Evolutionary conservation across 2,329 filamentous ascomycete genomes (phyloP).

Genomic region (Penicillium sclerotiorum): DNA sequence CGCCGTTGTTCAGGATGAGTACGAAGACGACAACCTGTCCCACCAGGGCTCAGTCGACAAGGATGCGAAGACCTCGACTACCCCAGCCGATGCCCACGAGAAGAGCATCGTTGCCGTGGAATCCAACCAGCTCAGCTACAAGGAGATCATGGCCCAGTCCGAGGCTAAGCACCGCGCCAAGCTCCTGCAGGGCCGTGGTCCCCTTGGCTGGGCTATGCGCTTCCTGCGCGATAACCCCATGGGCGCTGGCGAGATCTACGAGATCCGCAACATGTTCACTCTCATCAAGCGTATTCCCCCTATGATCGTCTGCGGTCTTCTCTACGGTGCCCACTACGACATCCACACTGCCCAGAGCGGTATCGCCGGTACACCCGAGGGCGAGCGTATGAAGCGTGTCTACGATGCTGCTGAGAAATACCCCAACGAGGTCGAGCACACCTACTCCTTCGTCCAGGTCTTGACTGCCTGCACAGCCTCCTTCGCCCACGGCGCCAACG

Average conservation of each 20-base stretch:
- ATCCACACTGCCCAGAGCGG: slow-evolving; percentile 77
- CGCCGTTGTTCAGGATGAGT: slow-evolving; percentile 70
- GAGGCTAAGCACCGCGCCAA: slow-evolving; percentile 63
- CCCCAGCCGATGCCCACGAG: slow-evolving; percentile 33
- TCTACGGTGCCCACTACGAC: slow-evolving; percentile 80
- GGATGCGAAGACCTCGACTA: slow-evolving; percentile 22
- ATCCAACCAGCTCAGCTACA: slow-evolving; percentile 59
- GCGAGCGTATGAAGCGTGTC: slow-evolving; percentile 68
- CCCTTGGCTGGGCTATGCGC: slow-evolving; percentile 83
- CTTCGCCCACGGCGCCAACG: slow-evolving; percentile 71
- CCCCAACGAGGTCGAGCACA: slow-evolving; percentile 69
- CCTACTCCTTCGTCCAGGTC: slow-evolving; percentile 57
- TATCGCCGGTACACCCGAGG: slow-evolving; percentile 71
- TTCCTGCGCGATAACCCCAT: slow-evolving; percentile 73
- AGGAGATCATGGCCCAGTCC: slow-evolving; percentile 61
- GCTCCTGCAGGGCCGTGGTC: slow-evolving; percentile 64
- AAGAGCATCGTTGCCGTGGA: slow-evolving; percentile 51
- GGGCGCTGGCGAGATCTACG: slow-evolving; percentile 73
- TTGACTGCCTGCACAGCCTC: slow-evolving; percentile 55
- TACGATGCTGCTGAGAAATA: slow-evolving; percentile 68
- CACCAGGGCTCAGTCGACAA: slow-evolving; percentile 29
- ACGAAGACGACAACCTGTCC: slow-evolving; percentile 49
- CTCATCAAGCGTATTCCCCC: slow-evolving; percentile 69
- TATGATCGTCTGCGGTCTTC: slow-evolving; percentile 60
- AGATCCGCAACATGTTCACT: slow-evolving; percentile 69